Evolutionary conservation across 2,329 filamentous ascomycete genomes (phyloP).

Genomic region (Daldinia eschscholtzii): DNA sequence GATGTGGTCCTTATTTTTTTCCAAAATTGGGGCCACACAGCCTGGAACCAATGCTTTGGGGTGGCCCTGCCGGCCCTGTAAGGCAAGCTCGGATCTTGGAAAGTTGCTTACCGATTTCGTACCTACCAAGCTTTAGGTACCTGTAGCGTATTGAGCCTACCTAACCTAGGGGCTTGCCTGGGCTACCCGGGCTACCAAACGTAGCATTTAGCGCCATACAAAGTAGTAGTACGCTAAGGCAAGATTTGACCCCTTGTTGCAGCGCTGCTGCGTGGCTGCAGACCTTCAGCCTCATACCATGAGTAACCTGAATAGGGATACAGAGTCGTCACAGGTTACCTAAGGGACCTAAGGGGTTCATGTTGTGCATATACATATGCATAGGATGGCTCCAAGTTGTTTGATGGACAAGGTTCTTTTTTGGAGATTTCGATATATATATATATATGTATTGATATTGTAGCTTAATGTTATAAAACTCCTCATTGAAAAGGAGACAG

Average conservation of each 20-base stretch:
- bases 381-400: neutral
- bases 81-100: conserved; percentile 29
- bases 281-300: conserved; percentile 32
- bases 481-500: neutral
- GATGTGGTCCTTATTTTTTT: conserved; percentile 40
- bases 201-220: conserved; percentile 31
- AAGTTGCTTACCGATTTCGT: conserved; percentile 32
- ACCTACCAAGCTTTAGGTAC: conserved; percentile 6
- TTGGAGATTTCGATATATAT: neutral
- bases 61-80: conserved; percentile 13
- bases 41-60: conserved; percentile 22
- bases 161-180: neutral
- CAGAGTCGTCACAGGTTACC: conserved; percentile 1
- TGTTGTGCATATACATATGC: conserved; percentile 4
- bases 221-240: conserved; percentile 30
- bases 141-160: neutral
- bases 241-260: conserved; percentile 22
- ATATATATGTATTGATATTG: neutral
- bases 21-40: conserved; percentile 8
- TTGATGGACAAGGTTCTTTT: neutral
- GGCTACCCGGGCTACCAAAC: conserved; percentile 6
- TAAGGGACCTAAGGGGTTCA: neutral
- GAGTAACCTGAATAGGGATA: conserved; percentile 2
- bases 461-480: neutral
- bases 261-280: conserved; percentile 30